Percentiles rank a stretch among this genome's conserved stretches.
These are phyloP conservation scores for Sechiopsis laciniata DNA, from an alignment of 306 rosid species.

Conservation along the genomic window DNA sequence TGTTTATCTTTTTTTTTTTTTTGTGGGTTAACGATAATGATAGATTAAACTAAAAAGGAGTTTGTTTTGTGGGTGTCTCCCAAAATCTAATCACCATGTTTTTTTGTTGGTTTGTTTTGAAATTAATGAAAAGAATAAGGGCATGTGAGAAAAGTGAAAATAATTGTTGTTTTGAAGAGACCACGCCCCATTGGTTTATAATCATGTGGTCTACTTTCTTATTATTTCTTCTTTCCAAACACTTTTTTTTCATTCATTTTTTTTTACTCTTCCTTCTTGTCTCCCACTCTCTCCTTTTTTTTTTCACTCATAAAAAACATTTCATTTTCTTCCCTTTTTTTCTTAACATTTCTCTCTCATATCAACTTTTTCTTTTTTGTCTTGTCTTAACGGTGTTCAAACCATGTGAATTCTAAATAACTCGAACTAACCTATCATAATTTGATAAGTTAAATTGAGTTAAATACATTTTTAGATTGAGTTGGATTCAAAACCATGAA, in stretches of 20 bases:
- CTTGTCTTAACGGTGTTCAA: too few species aligned
- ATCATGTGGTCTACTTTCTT: constrained; percentile 82
- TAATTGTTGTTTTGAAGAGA: constrained; percentile 35
- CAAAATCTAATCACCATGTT: constrained; percentile 14
- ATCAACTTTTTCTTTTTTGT: too few species aligned
- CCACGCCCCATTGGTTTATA: constrained; percentile 96
- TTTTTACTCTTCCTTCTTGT: constrained; percentile 19
- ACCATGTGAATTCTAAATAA: too few species aligned
- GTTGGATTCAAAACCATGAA: too few species aligned
- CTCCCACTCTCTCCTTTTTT: background rate
- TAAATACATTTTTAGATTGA: too few species aligned
- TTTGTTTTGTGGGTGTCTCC: constrained; percentile 15
- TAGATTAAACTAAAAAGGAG: background rate
- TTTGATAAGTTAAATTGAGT: too few species aligned
- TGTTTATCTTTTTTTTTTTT: too few species aligned
- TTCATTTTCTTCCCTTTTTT: too few species aligned
- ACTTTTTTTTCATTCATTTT: background rate
- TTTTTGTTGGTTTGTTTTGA: background rate
- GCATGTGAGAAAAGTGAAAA: constrained; percentile 94
- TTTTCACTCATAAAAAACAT: too few species aligned
- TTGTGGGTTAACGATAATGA: background rate
- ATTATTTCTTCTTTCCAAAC: constrained; percentile 37
- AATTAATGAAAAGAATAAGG: constrained; percentile 22
- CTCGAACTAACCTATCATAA: too few species aligned
- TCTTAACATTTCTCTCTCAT: too few species aligned